These are phyloP conservation scores for Penicillium olsonii DNA, from an alignment of 2,329 filamentous ascomycete species.

Conservation along the genomic window DNA sequence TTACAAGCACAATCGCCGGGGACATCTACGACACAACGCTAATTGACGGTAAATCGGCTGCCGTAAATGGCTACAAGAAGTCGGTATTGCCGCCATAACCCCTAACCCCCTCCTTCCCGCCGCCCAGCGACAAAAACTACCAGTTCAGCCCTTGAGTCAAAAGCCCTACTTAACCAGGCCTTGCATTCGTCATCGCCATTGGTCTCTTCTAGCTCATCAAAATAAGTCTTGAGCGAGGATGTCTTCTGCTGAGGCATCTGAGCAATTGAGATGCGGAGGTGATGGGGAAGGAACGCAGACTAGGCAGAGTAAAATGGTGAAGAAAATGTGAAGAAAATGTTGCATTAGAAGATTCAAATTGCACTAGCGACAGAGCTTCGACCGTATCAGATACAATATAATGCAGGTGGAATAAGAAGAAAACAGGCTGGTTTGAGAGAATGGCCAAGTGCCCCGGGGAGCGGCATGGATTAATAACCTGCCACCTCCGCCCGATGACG, in stretches of 20 bases:
- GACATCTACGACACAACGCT: too few relatives aligned
- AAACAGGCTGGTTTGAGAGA: too few relatives aligned
- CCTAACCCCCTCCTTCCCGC: conserved; percentile 16
- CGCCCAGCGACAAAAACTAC: conserved; percentile 19
- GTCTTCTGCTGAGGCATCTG: conserved; percentile 17
- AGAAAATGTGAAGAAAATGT: neutral
- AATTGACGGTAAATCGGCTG: too few relatives aligned
- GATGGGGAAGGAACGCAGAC: neutral
- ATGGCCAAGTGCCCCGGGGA: too few relatives aligned
- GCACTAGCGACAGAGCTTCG: neutral
- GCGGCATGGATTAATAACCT: too few relatives aligned
- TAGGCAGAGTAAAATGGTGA: neutral
- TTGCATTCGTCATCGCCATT: conserved; percentile 17
- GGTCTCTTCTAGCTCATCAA: conserved; percentile 19
- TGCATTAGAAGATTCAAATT: neutral
- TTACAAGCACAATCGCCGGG: too few relatives aligned
- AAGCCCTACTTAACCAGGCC: conserved; percentile 14
- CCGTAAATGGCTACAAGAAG: too few relatives aligned
- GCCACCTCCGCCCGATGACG: too few relatives aligned
- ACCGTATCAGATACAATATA: neutral
- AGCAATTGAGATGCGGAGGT: conserved; percentile 5
- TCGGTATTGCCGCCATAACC: too few relatives aligned
- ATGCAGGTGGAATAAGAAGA: too few relatives aligned
- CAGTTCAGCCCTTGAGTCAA: conserved; percentile 19
- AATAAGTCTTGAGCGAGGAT: conserved; percentile 19